These are phyloP conservation scores for Talaromyces rugulosus DNA, from an alignment of 2,329 filamentous ascomycete species.

Conservation along the genomic window DNA sequence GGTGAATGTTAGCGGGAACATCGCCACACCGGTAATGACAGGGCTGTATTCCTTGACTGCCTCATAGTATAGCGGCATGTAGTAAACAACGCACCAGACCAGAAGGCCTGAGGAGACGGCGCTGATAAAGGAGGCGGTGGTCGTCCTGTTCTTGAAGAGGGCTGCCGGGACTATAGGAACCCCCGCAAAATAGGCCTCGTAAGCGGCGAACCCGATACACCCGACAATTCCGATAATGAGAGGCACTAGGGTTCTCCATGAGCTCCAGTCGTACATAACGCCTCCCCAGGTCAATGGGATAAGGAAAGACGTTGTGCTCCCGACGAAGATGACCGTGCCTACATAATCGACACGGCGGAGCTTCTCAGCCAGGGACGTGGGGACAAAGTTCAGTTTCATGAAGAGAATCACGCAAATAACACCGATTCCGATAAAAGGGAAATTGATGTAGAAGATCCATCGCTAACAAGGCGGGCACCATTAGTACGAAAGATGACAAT, in stretches of 20 bases:
- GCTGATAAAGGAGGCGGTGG: conserved; percentile 23
- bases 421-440: conserved; percentile 22
- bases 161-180: conserved; percentile 39
- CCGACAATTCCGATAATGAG: conserved; percentile 25
- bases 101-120: conserved; percentile 38
- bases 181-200: conserved; percentile 11
- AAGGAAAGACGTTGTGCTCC: conserved; percentile 25
- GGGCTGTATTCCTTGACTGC: conserved; percentile 33
- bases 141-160: conserved; percentile 44
- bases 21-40: conserved; percentile 52
- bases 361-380: conserved; percentile 43
- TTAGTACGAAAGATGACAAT: conserved; percentile 44
- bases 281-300: conserved; percentile 30
- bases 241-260: conserved; percentile 25
- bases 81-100: conserved; percentile 35
- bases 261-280: conserved; percentile 25
- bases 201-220: conserved; percentile 19
- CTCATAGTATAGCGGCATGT: conserved; percentile 47
- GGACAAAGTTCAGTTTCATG: conserved; percentile 37
- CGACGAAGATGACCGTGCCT: conserved; percentile 26
- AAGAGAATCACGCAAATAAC: conserved; percentile 23
- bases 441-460: conserved; percentile 31
- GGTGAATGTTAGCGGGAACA: conserved; percentile 59
- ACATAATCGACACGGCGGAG: conserved; percentile 25
- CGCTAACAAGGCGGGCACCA: conserved; percentile 41